phyloP scores from a whole-genome alignment of 2,329 filamentous ascomycete species.

The Stagonosporopsis rhizophila region DNA sequence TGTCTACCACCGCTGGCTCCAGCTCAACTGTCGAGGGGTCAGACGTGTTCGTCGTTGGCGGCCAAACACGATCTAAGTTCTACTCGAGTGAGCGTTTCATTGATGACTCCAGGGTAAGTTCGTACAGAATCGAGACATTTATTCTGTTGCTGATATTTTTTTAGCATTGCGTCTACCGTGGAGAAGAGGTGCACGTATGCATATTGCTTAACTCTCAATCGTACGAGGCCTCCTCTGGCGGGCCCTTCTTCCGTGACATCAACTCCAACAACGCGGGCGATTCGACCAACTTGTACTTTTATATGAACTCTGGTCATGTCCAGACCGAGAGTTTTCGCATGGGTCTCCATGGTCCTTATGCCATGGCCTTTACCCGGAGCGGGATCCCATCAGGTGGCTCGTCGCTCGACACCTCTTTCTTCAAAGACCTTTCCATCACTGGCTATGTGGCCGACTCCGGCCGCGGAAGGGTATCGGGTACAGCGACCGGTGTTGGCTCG shows the following conservation, averaged over 20 bases:
- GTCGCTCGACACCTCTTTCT: slow-evolving; percentile 64
- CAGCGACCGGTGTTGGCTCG: slow-evolving; percentile 63
- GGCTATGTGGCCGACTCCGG: slow-evolving; percentile 64
- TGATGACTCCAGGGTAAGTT: slow-evolving; percentile 57
- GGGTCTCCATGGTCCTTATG: slow-evolving; percentile 72
- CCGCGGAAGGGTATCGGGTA: slow-evolving; percentile 68
- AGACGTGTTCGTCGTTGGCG: slow-evolving; percentile 62
- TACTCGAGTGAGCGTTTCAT: slow-evolving; percentile 74
- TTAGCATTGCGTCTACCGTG: slow-evolving; percentile 66
- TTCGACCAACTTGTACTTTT: slow-evolving; percentile 68
- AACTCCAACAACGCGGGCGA: slow-evolving; percentile 68
- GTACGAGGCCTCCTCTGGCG: slow-evolving; percentile 69
- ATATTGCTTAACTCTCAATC: slow-evolving; percentile 63
- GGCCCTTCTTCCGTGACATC: slow-evolving; percentile 69
- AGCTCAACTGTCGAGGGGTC: slow-evolving; percentile 63
- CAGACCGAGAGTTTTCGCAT: slow-evolving; percentile 66
- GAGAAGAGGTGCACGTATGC: slow-evolving; percentile 63
- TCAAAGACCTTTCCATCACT: slow-evolving; percentile 63
- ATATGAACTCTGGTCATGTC: slow-evolving; percentile 70
- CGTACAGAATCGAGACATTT: not conserved
- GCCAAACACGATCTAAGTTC: slow-evolving; percentile 73
- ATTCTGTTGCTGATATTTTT: slow-evolving; percentile 40
- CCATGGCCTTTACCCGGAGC: slow-evolving; percentile 66
- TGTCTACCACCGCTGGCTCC: slow-evolving; percentile 61
- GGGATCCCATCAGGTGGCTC: slow-evolving; percentile 57